A percentile compares a stretch with the other conserved stretches of the same genome.
Evolutionary conservation across 1,284 basidiomycete genomes (phyloP).

Genomic region (Heterobasidion parviporum): DNA sequence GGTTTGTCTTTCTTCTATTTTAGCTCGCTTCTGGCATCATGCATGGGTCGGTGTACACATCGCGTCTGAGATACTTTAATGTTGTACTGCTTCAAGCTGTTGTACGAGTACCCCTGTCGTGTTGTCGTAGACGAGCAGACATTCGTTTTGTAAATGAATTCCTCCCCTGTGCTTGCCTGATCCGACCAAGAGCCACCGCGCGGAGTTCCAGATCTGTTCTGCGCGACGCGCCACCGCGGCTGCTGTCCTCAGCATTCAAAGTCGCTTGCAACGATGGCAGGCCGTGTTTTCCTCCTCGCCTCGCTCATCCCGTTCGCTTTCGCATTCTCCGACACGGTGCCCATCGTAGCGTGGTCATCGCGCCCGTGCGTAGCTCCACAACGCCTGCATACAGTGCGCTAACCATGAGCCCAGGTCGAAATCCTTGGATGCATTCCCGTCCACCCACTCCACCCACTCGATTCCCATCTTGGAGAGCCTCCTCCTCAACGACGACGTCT

Average conservation of each 20-base stretch:
- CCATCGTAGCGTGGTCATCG: conserved; percentile 66
- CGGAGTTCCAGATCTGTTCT: neutral
- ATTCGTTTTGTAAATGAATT: no score
- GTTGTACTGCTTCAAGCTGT: no score
- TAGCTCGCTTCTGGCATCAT: no score
- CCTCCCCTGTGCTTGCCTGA: no score
- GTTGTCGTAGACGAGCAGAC: no score
- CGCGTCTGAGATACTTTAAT: no score
- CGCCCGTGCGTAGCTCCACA: conserved; percentile 30
- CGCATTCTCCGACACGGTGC: conserved; percentile 52
- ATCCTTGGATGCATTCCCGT: conserved; percentile 31
- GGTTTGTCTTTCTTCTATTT: no score
- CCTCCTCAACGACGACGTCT: conserved; percentile 38
- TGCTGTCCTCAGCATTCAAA: neutral
- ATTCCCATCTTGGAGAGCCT: conserved; percentile 34
- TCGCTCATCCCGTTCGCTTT: conserved; percentile 36
- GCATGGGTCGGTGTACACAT: no score
- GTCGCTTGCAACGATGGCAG: conserved; percentile 5
- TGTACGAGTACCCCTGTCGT: no score
- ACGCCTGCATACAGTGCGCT: neutral
- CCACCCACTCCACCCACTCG: conserved; percentile 15
- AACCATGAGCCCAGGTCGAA: conserved; percentile 29
- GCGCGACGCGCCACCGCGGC: neutral
- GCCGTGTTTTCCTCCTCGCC: conserved; percentile 9
- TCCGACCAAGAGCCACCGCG: neutral